Conservation (phyloP, 106 monocot genomes). For the Posidonia australis region DNA sequence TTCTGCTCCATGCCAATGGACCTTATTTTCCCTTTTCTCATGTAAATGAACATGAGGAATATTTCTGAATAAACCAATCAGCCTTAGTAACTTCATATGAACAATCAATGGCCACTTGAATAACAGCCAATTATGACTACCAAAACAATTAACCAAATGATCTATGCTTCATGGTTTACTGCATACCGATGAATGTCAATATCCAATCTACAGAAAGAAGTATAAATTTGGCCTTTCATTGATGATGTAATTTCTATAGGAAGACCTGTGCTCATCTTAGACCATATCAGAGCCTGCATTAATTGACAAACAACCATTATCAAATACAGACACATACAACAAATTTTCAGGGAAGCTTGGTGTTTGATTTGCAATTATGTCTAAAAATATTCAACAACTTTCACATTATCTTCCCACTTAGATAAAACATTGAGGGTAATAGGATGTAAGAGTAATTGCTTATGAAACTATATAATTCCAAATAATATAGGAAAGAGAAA, state of each 20-base stretch:
- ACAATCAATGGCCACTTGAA: neutral
- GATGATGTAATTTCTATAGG: slow-evolving; percentile 89
- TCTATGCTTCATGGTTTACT: neutral
- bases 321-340: too few species aligned
- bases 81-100: neutral
- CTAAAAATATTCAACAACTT: too few species aligned
- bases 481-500: too few species aligned
- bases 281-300: slow-evolving; percentile 90
- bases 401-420: too few species aligned
- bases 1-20: slow-evolving; percentile 94
- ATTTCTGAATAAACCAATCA: slow-evolving; percentile 35
- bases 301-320: slow-evolving; percentile 5
- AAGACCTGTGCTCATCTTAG: slow-evolving; percentile 98
- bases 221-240: slow-evolving; percentile 70
- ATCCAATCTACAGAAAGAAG: slow-evolving; percentile 79
- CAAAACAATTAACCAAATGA: neutral
- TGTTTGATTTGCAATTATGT: too few species aligned
- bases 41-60: slow-evolving; percentile 94
- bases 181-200: slow-evolving; percentile 92
- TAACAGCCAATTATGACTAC: neutral
- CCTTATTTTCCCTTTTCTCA: slow-evolving; percentile 80
- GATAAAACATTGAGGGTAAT: too few species aligned
- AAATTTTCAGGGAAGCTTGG: too few species aligned
- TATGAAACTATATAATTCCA: too few species aligned
- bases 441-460: too few species aligned